Percentiles rank a stretch among this genome's conserved stretches.
phyloP scores from a whole-genome alignment of 2,329 filamentous ascomycete species.

The Intubia oerlemansii region DNA sequence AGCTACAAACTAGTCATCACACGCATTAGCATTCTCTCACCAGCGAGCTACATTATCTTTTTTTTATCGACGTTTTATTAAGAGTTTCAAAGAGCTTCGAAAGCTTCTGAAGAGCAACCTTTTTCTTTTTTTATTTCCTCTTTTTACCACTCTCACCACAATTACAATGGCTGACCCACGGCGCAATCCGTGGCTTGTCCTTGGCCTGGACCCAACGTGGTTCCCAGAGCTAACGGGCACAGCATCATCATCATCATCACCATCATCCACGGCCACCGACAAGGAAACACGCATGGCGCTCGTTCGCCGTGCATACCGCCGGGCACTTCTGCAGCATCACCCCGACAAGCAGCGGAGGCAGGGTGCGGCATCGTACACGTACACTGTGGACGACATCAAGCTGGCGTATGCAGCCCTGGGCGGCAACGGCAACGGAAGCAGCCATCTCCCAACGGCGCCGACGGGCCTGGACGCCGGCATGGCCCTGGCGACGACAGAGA shows the following conservation, averaged over 20 bases:
- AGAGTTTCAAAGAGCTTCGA: too few relatives aligned
- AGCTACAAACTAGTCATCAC: too few relatives aligned
- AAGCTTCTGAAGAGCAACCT: too few relatives aligned
- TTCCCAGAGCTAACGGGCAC: background rate
- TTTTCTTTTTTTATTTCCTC: too few relatives aligned
- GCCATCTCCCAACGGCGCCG: background rate
- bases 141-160: too few relatives aligned
- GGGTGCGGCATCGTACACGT: conserved; percentile 9
- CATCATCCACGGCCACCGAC: conserved; percentile 13
- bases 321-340: conserved; percentile 42
- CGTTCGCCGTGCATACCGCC: conserved; percentile 41
- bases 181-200: conserved; percentile 3
- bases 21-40: too few relatives aligned
- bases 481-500: conserved; percentile 5
- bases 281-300: conserved; percentile 16
- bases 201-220: conserved; percentile 4
- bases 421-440: conserved; percentile 1
- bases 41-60: too few relatives aligned
- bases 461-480: background rate
- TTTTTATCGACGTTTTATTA: too few relatives aligned
- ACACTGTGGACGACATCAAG: conserved; percentile 42
- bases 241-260: background rate
- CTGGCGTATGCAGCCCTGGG: conserved; percentile 31
- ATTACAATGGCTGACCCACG: conserved; percentile 1
- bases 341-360: conserved; percentile 30